Evolutionary conservation across 352 stramenopile genomes (phyloP).

Genomic region (Globisporangium lucens): DNA sequence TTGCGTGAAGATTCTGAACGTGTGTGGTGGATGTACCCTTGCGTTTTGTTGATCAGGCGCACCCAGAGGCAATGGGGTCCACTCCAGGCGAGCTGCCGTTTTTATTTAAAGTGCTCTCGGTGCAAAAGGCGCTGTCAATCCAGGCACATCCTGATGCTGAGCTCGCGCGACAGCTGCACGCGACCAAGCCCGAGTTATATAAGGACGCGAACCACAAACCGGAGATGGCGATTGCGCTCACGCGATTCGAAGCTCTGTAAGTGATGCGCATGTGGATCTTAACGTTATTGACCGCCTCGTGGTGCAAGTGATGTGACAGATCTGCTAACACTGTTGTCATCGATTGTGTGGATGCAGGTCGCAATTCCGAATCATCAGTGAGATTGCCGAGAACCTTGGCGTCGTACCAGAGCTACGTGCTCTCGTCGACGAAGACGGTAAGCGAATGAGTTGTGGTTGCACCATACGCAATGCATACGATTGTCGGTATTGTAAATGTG

Average conservation of each 20-base stretch:
- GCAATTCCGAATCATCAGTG: conserved; percentile 87
- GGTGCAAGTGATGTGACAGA: neutral
- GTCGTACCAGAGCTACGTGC: conserved; percentile 80
- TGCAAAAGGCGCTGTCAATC: conserved; percentile 98
- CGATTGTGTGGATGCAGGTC: conserved; percentile 34
- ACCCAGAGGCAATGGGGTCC: conserved; percentile 37
- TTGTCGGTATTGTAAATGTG: neutral
- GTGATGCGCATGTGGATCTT: conserved; percentile 14
- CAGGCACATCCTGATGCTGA: conserved; percentile 90
- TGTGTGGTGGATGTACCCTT: neutral
- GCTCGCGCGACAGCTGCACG: conserved; percentile 78
- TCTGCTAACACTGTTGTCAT: neutral
- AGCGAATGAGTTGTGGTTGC: neutral
- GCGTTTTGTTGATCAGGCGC: conserved; percentile 11
- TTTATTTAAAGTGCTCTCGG: conserved; percentile 98
- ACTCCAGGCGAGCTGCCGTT: conserved; percentile 90
- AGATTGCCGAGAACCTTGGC: conserved; percentile 82
- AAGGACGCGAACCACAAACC: conserved; percentile 99
- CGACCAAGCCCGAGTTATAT: conserved; percentile 91
- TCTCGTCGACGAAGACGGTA: conserved; percentile 28
- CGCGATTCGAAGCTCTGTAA: conserved; percentile 93
- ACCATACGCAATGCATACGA: neutral
- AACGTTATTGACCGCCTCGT: neutral
- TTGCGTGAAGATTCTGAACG: neutral
- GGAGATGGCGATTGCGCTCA: conserved; percentile 99